Conservation (phyloP, 352 stramenopile species). For the Elongisporangium senticosum region DNA sequence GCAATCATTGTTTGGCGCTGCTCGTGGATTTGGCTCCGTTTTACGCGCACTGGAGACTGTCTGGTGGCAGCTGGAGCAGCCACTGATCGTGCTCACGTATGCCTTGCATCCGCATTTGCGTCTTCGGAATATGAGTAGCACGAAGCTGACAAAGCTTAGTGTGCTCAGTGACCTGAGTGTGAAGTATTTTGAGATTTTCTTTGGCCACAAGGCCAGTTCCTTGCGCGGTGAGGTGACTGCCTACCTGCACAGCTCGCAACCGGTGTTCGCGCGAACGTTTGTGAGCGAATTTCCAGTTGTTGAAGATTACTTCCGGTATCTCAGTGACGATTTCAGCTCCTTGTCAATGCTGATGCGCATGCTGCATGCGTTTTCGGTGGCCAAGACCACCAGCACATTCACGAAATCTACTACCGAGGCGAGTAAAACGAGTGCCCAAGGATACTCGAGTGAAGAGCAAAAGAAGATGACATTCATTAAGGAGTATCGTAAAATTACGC, state of each 20-base stretch:
- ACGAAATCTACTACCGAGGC: neutral
- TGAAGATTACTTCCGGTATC: constrained; percentile 63
- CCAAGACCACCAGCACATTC: constrained; percentile 6
- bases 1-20: constrained; percentile 29
- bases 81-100: constrained; percentile 56
- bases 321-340: constrained; percentile 53
- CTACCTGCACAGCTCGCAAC: constrained; percentile 54
- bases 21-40: constrained; percentile 40
- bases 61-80: constrained; percentile 58
- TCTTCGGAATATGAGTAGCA: constrained; percentile 26
- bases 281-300: constrained; percentile 51
- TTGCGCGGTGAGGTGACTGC: constrained; percentile 61
- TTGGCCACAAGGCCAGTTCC: constrained; percentile 33
- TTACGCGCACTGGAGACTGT: constrained; percentile 44
- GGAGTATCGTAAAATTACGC: neutral
- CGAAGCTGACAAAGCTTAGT: constrained; percentile 51
- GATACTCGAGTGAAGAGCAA: neutral
- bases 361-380: constrained; percentile 41
- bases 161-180: constrained; percentile 54
- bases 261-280: constrained; percentile 38
- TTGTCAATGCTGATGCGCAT: constrained; percentile 64
- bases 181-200: constrained; percentile 46
- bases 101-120: constrained; percentile 51
- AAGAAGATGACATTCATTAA: neutral
- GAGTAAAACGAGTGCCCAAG: neutral